phyloP scores from a whole-genome alignment of 768 basidiomycete species.

The Termitomyces sp. region DNA sequence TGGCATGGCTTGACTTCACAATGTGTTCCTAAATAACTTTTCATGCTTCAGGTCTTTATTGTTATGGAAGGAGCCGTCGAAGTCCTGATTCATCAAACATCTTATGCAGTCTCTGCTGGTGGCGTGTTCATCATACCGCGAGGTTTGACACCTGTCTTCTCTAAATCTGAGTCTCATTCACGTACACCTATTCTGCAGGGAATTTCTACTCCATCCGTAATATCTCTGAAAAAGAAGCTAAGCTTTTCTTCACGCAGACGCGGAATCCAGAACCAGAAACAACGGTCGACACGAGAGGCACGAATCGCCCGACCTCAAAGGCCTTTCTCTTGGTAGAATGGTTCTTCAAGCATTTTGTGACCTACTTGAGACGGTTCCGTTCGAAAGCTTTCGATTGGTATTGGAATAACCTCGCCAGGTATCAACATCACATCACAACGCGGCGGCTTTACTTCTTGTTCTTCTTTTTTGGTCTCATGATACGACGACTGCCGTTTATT shows the following conservation, averaged over 20 bases:
- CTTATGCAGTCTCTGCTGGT: constrained; percentile 72
- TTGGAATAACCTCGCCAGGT: constrained; percentile 11
- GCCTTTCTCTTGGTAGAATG: constrained; percentile 13
- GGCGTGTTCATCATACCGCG: constrained; percentile 89
- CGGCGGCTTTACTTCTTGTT: constrained; percentile 16
- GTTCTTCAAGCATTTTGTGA: constrained; percentile 13
- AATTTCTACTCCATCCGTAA: constrained; percentile 92
- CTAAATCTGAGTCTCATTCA: constrained; percentile 1
- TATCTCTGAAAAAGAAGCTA: constrained; percentile 71
- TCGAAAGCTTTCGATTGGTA: constrained; percentile 13
- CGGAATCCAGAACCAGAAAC: constrained; percentile 24
- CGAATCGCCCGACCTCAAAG: constrained; percentile 12
- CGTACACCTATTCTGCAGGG: constrained; percentile 36
- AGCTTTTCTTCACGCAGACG: constrained; percentile 93
- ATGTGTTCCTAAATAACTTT: background rate
- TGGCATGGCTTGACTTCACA: background rate
- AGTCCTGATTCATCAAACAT: constrained; percentile 76
- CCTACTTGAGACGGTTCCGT: constrained; percentile 6
- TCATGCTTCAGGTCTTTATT: constrained; percentile 38
- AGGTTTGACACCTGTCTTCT: constrained; percentile 37
- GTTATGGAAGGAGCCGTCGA: constrained; percentile 87
- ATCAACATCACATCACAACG: constrained; percentile 11
- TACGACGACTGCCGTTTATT: constrained; percentile 17
- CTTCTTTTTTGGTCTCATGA: constrained; percentile 16
- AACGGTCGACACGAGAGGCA: constrained; percentile 3